These are phyloP conservation scores for Colletotrichum horii DNA, from an alignment of 2,329 filamentous ascomycete genomes.

Conservation along the genomic window DNA sequence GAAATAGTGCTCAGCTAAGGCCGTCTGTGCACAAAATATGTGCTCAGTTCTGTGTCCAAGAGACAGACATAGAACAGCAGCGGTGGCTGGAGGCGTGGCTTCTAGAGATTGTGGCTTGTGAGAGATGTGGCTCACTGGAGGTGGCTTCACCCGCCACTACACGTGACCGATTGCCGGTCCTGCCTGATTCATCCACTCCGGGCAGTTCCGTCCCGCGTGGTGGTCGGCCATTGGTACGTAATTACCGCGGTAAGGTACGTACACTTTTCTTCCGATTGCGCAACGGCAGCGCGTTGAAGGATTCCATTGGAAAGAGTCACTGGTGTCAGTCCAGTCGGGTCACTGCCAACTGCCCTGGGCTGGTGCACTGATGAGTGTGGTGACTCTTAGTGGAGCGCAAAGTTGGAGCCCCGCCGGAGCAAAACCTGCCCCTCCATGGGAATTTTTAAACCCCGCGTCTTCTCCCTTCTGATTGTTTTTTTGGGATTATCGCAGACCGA, in stretches of 20 bases:
- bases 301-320: neutral
- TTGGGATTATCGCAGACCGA: constrained; percentile 22
- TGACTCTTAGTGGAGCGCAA: neutral
- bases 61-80: no score
- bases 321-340: no score
- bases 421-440: constrained; percentile 23
- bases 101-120: neutral
- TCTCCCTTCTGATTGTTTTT: constrained; percentile 19
- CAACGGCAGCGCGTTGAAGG: neutral
- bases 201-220: constrained; percentile 1
- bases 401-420: constrained; percentile 12
- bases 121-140: fast-evolving
- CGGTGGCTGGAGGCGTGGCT: neutral
- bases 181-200: constrained; percentile 13
- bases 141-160: neutral
- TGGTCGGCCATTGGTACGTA: neutral
- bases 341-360: neutral
- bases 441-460: constrained; percentile 22
- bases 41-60: no score
- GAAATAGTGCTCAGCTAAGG: neutral
- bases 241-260: constrained; percentile 15
- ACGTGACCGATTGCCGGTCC: neutral
- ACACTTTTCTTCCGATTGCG: constrained; percentile 3
- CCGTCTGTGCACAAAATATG: no score
- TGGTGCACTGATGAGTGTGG: neutral